Conservation (phyloP, 495 filamentous ascomycete genomes). For the Hyaloscypha hepaticicola region DNA sequence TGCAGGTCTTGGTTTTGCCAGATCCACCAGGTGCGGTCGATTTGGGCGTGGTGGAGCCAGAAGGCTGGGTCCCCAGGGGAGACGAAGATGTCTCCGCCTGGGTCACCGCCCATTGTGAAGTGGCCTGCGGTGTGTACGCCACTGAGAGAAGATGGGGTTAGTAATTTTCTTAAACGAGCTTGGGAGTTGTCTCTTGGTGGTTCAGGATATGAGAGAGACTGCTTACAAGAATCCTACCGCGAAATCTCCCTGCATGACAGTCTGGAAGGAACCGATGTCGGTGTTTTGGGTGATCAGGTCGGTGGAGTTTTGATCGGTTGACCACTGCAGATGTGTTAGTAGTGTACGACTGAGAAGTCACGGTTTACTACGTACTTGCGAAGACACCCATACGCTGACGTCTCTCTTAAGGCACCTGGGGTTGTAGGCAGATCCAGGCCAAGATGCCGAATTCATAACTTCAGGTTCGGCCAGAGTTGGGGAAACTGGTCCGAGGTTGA, state of each 20-base stretch:
- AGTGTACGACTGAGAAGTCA: not conserved
- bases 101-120: constrained; percentile 30
- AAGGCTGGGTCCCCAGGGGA: constrained; percentile 67
- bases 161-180: not conserved
- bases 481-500: constrained; percentile 53
- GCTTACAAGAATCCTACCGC: constrained; percentile 35
- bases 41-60: constrained; percentile 44
- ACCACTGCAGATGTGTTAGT: constrained; percentile 1
- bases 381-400: constrained; percentile 45
- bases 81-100: constrained; percentile 50
- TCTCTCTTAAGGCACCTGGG: constrained; percentile 70
- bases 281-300: constrained; percentile 31
- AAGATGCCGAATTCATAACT: constrained; percentile 4
- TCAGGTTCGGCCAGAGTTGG: constrained; percentile 30
- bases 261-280: constrained; percentile 28
- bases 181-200: too few relatives aligned
- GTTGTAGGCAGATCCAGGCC: constrained; percentile 41
- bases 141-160: constrained; percentile 21
- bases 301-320: constrained; percentile 21
- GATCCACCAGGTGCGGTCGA: constrained; percentile 30
- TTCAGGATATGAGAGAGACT: not conserved
- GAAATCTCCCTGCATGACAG: constrained; percentile 24
- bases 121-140: constrained; percentile 44
- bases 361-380: not conserved
- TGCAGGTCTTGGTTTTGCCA: constrained; percentile 55